Conservation (phyloP, 2,329 filamentous ascomycete genomes). For the Neonectria punicea region DNA sequence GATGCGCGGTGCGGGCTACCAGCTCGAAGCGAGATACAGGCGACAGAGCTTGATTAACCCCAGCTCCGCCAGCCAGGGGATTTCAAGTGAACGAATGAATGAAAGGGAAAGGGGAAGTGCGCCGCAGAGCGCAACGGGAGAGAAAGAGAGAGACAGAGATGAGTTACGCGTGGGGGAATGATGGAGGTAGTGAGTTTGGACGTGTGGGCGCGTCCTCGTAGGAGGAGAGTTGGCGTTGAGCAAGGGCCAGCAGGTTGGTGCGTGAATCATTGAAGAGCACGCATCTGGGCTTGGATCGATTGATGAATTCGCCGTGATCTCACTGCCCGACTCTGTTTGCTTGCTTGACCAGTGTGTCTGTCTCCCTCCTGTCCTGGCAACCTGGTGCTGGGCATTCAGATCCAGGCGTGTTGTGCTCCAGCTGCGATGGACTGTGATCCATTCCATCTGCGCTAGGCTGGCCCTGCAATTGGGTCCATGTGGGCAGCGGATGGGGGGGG, state of each 20-base stretch:
- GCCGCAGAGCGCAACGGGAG: conserved; percentile 10
- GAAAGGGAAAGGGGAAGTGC: neutral
- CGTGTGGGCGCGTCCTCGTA: conserved; percentile 1
- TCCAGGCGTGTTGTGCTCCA: conserved; percentile 6
- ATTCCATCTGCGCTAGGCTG: conserved; percentile 17
- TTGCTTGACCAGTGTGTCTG: neutral
- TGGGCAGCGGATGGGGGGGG: conserved; percentile 14
- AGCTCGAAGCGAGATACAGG: conserved; percentile 6
- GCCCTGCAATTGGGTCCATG: conserved; percentile 9
- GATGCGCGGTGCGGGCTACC: conserved; percentile 17
- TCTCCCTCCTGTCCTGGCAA: neutral
- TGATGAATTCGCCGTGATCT: conserved; percentile 13
- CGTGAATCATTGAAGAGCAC: conserved; percentile 15
- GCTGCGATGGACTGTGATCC: neutral
- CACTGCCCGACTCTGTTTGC: neutral
- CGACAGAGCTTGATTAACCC: conserved; percentile 6
- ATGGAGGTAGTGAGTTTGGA: conserved; percentile 11
- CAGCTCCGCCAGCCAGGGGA: neutral
- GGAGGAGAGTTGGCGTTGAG: conserved; percentile 9
- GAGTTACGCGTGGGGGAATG: conserved; percentile 6
- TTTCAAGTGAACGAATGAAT: conserved; percentile 12
- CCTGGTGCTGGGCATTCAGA: conserved; percentile 20
- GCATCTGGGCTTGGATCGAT: conserved; percentile 9
- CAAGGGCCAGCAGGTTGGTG: neutral
- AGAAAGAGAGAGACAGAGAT: conserved; percentile 1